Percentiles rank a stretch among this genome's conserved stretches.
phyloP scores from a whole-genome alignment of 495 filamentous ascomycete genomes.

The Trichoderma gamsii region DNA sequence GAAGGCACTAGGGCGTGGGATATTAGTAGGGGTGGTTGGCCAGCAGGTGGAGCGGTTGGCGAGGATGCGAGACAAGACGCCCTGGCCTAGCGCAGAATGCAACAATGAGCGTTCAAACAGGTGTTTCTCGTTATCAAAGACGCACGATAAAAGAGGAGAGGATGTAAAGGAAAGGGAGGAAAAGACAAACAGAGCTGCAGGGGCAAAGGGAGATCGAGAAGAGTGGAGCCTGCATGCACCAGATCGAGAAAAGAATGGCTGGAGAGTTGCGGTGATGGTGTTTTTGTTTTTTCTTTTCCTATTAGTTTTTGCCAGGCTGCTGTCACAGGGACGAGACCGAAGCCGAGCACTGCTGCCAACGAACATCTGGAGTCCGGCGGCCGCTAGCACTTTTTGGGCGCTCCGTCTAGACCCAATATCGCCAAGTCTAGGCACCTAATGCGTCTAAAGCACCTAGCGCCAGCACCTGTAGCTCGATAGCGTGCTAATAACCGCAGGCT shows the following conservation, averaged over 20 bases:
- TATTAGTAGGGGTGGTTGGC: constrained; percentile 12
- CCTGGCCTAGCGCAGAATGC: background rate
- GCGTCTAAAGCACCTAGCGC: no score
- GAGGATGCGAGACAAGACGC: constrained; percentile 13
- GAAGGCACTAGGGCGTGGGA: constrained; percentile 1
- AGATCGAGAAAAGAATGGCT: background rate
- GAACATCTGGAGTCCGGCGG: background rate
- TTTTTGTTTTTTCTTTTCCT: background rate
- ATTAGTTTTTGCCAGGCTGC: background rate
- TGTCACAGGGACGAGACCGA: background rate
- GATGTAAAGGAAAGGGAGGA: background rate
- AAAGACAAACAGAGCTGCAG: background rate
- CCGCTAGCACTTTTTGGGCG: background rate
- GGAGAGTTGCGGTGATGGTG: constrained; percentile 13
- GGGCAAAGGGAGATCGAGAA: background rate
- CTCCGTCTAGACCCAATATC: no score
- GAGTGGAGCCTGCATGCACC: background rate
- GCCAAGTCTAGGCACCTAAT: background rate
- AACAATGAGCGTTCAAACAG: background rate
- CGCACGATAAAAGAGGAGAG: background rate
- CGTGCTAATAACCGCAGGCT: background rate
- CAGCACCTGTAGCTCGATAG: background rate
- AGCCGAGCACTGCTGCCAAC: background rate
- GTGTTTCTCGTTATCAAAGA: background rate
- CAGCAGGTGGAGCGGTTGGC: background rate